phyloP scores from a whole-genome alignment of 1,284 basidiomycete species.

The Rhodofomes roseus region DNA sequence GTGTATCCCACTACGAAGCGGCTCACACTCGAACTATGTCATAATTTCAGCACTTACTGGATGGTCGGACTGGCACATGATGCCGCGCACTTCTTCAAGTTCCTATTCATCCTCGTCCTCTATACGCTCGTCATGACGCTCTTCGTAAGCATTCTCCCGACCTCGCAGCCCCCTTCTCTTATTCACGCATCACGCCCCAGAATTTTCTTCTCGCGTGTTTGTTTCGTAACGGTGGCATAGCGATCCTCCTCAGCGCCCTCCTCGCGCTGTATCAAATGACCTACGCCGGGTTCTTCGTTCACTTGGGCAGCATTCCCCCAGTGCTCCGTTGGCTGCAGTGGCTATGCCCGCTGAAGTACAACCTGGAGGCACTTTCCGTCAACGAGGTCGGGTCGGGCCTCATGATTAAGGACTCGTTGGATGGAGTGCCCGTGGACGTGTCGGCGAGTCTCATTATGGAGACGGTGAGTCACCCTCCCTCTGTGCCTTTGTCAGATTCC shows the following conservation, averaged over 20 bases:
- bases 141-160: constrained; percentile 51
- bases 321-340: constrained; percentile 88
- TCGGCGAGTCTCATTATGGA: constrained; percentile 83
- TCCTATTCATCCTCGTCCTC: constrained; percentile 33
- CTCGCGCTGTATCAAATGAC: constrained; percentile 82
- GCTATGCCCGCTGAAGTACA: constrained; percentile 69
- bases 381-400: constrained; percentile 87
- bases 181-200: constrained; percentile 34
- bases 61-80: constrained; percentile 80
- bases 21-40: neutral
- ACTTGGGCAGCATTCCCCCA: constrained; percentile 74
- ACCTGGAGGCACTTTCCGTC: constrained; percentile 79
- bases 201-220: constrained; percentile 84
- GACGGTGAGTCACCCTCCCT: constrained; percentile 61
- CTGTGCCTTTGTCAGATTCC: no score
- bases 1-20: no score
- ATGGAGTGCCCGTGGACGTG: constrained; percentile 78
- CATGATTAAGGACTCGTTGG: constrained; percentile 74
- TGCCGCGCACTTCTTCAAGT: constrained; percentile 35
- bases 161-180: neutral
- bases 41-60: constrained; percentile 89
- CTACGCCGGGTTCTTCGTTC: constrained; percentile 84
- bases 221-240: constrained; percentile 83
- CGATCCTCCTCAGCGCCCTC: constrained; percentile 79
- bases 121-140: constrained; percentile 82